These are phyloP conservation scores for Trichophyton verrucosum DNA, from an alignment of 2,329 filamentous ascomycete species.

Conservation along the genomic window DNA sequence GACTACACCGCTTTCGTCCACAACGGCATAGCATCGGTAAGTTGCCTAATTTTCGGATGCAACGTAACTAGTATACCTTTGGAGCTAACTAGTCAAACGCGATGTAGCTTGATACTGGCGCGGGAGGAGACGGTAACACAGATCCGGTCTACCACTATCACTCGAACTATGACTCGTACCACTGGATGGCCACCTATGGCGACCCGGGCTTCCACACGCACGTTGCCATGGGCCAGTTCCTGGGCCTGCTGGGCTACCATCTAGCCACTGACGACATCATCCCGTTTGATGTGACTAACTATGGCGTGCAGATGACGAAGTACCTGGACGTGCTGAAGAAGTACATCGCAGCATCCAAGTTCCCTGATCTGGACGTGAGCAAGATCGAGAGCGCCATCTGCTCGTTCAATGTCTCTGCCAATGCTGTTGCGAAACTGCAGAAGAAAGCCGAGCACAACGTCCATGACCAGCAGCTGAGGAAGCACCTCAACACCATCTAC, in stretches of 20 bases:
- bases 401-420: constrained; percentile 20
- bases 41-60: neutral
- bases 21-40: constrained; percentile 27
- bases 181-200: constrained; percentile 42
- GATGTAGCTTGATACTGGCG: constrained; percentile 31
- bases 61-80: neutral
- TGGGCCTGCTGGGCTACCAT: constrained; percentile 33
- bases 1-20: constrained; percentile 39
- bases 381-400: constrained; percentile 26
- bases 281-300: constrained; percentile 29
- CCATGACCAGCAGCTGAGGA: constrained; percentile 9
- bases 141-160: constrained; percentile 39
- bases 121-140: constrained; percentile 21
- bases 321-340: constrained; percentile 26
- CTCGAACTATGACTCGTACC: constrained; percentile 37
- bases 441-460: constrained; percentile 6
- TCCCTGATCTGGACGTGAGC: neutral
- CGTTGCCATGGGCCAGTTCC: constrained; percentile 38
- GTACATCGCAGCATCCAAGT: constrained; percentile 18
- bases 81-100: neutral
- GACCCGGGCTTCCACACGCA: constrained; percentile 41
- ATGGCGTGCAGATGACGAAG: constrained; percentile 24
- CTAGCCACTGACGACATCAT: constrained; percentile 28
- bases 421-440: constrained; percentile 9
- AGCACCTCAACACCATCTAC: constrained; percentile 34